Evolutionary conservation across 106 monocot species (phyloP), one percentile per base, ranked within the genome.

Genomic region (Platanthera zijinensis): DNA sequence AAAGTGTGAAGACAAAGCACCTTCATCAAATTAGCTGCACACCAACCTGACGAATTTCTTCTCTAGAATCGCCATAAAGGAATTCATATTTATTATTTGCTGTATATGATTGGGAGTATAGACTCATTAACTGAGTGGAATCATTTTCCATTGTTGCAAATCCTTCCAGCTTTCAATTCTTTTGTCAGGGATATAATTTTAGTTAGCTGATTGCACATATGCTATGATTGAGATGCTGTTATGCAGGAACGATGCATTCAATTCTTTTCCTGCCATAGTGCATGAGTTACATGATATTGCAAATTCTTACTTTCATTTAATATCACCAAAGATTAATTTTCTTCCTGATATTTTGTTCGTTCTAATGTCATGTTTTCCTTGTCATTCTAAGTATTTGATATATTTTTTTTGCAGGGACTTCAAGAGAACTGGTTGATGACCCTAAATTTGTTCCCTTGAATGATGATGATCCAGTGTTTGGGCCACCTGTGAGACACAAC

Each of bases 361-460:
- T 59, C 21, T 19, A 59, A 6, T 59, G n/a, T 59, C 4, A 19
- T 59, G 5, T n/a, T 59, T 59, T 59, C n/a, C 18, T 59, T 59
- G 32, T 59, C n/a, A 59, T 59, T 7, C 19, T 6, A 59, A 59
- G 59, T 59, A 19, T 21, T 19, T 5, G n/a, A 59, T 59, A 0
- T 59, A 18, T 59, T 19, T 1, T 59, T 77, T 7, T 75, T 78
- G 51, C 74, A 92, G 95, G 86, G 48, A 50, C 76, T 64, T 76
- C 90, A 49, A 67, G 69, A 70, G 88, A 92, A 63, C 39, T 92
- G 59, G 74, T 71, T 52, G 95, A 95, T 76, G 95, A 90, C 21
- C 72, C 95, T 39, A 92, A 96, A 51, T 96, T 96, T 77, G 95
- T 92, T 75, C 95, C 95, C 53, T 74, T 92, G 72, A 89, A 80